phyloP scores from a whole-genome alignment of 225 moss, liverwort and hornwort species.

The Takakia lepidozioides region DNA sequence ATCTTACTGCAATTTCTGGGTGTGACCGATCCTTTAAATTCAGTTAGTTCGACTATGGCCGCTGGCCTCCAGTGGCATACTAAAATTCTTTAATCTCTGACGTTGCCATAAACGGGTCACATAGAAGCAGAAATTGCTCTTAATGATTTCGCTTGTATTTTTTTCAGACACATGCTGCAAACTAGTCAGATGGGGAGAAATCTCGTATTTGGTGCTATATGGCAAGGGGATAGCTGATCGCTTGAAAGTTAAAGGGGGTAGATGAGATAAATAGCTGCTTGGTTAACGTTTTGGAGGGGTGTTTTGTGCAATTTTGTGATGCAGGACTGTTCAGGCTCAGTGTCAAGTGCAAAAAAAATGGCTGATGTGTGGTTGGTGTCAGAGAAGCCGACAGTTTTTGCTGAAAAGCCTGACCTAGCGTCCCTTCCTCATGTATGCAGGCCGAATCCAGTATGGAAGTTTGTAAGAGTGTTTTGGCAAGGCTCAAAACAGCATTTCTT shows the following conservation, averaged over 20 bases:
- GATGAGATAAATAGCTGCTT: background rate
- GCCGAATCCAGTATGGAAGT: too few relatives aligned
- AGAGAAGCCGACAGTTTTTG: slow-evolving; percentile 47
- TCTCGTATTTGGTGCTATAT: background rate
- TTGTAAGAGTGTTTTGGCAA: background rate
- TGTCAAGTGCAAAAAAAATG: slow-evolving; percentile 27
- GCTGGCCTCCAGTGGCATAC: too few relatives aligned
- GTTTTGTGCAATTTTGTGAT: background rate
- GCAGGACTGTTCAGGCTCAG: slow-evolving; percentile 68
- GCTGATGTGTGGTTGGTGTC: slow-evolving; percentile 80
- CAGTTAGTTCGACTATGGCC: too few relatives aligned
- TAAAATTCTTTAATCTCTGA: too few relatives aligned
- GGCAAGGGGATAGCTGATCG: background rate
- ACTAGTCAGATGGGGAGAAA: too few relatives aligned
- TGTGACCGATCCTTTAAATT: too few relatives aligned
- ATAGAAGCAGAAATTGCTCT: too few relatives aligned
- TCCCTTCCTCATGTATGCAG: slow-evolving; percentile 78
- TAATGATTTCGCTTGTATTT: too few relatives aligned
- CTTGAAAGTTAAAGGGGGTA: background rate
- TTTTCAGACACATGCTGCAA: background rate
- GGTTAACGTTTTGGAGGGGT: background rate
- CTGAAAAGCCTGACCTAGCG: slow-evolving; percentile 58
- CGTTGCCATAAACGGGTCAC: too few relatives aligned
- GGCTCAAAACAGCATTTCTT: background rate
- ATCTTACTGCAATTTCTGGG: too few relatives aligned